Percentiles rank a stretch among this genome's conserved stretches.
phyloP scores from a whole-genome alignment of 768 basidiomycete species.

The Leccinum arenicola region DNA sequence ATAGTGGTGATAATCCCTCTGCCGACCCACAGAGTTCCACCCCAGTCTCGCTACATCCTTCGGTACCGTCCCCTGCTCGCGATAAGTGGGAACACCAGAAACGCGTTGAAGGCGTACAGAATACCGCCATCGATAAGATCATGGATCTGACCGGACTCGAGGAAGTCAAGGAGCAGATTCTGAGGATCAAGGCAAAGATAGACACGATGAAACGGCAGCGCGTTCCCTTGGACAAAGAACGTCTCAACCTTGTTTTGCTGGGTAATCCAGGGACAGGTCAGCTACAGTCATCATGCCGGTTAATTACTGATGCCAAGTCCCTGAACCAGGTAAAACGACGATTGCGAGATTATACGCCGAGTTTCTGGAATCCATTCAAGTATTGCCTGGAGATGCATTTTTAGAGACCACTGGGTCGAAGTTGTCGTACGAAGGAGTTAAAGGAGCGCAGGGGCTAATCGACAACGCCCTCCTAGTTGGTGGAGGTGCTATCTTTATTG shows the following conservation, averaged over 20 bases:
- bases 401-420: conserved; percentile 63
- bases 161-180: conserved; percentile 55
- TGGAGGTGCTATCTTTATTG: conserved; percentile 66
- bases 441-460: conserved; percentile 31
- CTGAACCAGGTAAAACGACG: conserved; percentile 12
- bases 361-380: conserved; percentile 53
- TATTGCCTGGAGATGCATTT: conserved; percentile 52
- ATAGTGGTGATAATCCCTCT: background rate
- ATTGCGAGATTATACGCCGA: conserved; percentile 57
- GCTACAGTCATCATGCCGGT: conserved; percentile 41
- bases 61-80: conserved; percentile 10
- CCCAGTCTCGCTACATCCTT: conserved; percentile 2
- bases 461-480: conserved; percentile 47
- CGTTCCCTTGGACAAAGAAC: conserved; percentile 46
- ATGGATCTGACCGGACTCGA: conserved; percentile 70
- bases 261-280: conserved; percentile 76
- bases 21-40: background rate
- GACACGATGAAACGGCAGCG: conserved; percentile 51
- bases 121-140: conserved; percentile 44
- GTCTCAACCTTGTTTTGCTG: conserved; percentile 59
- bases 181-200: conserved; percentile 51
- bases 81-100: conserved; percentile 36
- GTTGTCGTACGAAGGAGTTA: conserved; percentile 55
- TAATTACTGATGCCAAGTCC: background rate
- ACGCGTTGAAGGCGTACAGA: conserved; percentile 47